phyloP scores from a whole-genome alignment of 2,329 filamentous ascomycete genomes.

The Ceratocystis lukuohia region DNA sequence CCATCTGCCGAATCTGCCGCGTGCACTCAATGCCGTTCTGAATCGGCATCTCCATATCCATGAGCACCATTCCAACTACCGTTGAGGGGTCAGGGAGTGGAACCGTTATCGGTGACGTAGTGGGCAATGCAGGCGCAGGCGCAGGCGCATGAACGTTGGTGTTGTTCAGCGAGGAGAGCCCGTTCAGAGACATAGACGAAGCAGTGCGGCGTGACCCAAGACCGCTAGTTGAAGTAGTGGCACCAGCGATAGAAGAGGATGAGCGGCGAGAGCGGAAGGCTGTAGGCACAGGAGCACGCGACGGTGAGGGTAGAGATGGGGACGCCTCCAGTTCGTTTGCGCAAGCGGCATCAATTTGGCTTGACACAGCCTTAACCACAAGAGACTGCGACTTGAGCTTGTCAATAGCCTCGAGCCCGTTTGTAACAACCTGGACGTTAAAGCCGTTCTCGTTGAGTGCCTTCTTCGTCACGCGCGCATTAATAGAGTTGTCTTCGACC shows the following conservation, averaged over 20 bases:
- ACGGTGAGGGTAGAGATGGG: background rate
- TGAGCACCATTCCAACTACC: conserved; percentile 47
- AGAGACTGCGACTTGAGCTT: conserved; percentile 26
- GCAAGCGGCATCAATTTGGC: background rate
- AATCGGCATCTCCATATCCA: conserved; percentile 67
- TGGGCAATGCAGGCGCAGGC: background rate
- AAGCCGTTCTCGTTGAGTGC: conserved; percentile 39
- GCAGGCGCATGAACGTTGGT: background rate
- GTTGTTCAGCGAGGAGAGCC: background rate
- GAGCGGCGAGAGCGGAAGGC: conserved; percentile 15
- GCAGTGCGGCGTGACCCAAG: background rate
- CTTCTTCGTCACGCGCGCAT: conserved; percentile 42
- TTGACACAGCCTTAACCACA: conserved; percentile 7
- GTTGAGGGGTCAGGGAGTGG: background rate
- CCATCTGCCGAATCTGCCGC: conserved; percentile 47
- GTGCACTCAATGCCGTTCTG: conserved; percentile 59
- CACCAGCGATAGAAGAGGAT: conserved; percentile 13
- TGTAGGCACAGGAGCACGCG: conserved; percentile 6
- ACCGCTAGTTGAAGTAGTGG: conserved; percentile 1
- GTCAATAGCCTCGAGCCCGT: conserved; percentile 43
- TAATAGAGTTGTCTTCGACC: conserved; percentile 49
- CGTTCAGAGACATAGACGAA: conserved; percentile 5
- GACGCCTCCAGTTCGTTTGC: background rate
- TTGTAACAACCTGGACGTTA: conserved; percentile 40
- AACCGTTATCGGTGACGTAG: background rate